These are phyloP conservation scores for Platanthera zijinensis DNA, from an alignment of 106 monocot species.

Conservation along the genomic window DNA sequence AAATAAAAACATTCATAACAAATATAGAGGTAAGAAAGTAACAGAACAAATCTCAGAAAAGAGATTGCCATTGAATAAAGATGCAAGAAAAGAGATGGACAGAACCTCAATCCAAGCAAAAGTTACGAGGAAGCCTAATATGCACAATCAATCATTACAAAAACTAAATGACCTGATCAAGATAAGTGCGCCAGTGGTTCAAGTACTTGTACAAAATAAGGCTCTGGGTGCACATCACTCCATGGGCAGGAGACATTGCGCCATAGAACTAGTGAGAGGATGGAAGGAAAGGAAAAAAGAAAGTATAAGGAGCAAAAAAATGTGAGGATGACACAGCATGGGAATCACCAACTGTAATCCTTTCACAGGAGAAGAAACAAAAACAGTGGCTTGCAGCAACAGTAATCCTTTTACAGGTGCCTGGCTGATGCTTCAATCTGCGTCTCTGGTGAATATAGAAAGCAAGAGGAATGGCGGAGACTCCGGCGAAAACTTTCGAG, in stretches of 20 bases:
- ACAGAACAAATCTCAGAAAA: slow-evolving; percentile 5
- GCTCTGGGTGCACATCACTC: no score
- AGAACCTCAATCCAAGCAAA: neutral
- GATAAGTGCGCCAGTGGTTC: neutral
- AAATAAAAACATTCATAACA: slow-evolving; percentile 7
- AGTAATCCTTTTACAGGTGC: no score
- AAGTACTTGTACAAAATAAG: slow-evolving; percentile 8
- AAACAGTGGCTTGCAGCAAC: neutral
- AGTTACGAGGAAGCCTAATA: neutral
- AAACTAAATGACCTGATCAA: slow-evolving; percentile 11
- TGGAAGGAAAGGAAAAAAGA: slow-evolving; percentile 7
- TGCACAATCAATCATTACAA: slow-evolving; percentile 11
- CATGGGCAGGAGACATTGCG: no score
- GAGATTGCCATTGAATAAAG: neutral
- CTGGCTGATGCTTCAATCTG: no score
- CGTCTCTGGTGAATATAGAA: no score
- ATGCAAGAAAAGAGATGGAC: slow-evolving; percentile 11
- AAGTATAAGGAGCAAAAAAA: slow-evolving; percentile 7
- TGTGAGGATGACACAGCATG: neutral
- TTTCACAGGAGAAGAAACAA: neutral
- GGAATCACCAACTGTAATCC: neutral
- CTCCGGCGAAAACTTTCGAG: no score
- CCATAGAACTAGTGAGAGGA: no score
- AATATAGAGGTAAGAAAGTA: slow-evolving; percentile 9
- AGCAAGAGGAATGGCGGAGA: no score